These are phyloP conservation scores for Haplosporangium sp. DNA, from an alignment of 371 early-diverging fungal genomes.

Conservation along the genomic window DNA sequence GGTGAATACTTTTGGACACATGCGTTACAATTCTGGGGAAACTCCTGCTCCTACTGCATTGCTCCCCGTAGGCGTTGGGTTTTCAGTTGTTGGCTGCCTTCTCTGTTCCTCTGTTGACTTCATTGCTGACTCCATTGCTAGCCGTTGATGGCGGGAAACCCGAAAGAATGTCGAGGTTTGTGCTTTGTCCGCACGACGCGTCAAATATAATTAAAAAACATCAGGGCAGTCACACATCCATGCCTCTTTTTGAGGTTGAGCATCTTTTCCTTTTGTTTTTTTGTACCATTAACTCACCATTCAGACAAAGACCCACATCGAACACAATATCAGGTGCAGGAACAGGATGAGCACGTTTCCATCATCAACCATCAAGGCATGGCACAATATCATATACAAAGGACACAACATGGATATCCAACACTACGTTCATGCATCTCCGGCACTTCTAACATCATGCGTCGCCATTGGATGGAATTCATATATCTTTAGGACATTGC, in stretches of 20 bases:
- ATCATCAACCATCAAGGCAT: constrained; percentile 53
- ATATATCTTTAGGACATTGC: constrained; percentile 75
- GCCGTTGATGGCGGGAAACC: not conserved
- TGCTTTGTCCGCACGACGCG: not conserved
- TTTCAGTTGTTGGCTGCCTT: too few species aligned
- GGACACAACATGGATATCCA: too few species aligned
- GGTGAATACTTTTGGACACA: not conserved
- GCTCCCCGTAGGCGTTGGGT: too few species aligned
- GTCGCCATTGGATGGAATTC: constrained; percentile 1
- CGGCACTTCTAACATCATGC: not conserved
- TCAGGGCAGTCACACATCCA: too few species aligned
- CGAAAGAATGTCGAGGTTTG: not conserved
- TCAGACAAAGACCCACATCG: not conserved
- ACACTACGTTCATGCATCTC: too few species aligned
- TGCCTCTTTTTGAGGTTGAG: too few species aligned
- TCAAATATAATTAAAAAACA: not conserved
- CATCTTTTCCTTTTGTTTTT: too few species aligned
- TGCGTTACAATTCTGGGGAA: constrained; percentile 26
- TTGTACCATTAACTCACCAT: not conserved
- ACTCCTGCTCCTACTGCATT: not conserved
- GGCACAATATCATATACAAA: not conserved
- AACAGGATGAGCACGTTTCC: constrained; percentile 50
- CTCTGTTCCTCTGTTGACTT: not conserved
- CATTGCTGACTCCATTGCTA: constrained; percentile 8
- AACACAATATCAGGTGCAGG: not conserved